These are phyloP conservation scores for Mycena haematopus DNA, from an alignment of 768 basidiomycete species.

Conservation along the genomic window DNA sequence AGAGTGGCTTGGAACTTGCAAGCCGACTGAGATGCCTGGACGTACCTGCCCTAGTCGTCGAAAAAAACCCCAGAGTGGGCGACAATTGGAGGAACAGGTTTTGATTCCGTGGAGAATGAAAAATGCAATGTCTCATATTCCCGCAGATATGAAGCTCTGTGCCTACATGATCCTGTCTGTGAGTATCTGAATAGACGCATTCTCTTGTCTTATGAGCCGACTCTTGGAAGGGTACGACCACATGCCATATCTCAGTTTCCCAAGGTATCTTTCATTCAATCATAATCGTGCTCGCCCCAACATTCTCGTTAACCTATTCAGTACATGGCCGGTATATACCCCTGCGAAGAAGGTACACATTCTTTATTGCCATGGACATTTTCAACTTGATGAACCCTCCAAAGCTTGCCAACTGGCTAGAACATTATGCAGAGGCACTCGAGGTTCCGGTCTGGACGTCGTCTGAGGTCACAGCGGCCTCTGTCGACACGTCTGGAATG, in stretches of 20 bases:
- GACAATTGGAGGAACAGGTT: constrained; percentile 62
- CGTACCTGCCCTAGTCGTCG: constrained; percentile 61
- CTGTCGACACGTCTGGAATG: constrained; percentile 38
- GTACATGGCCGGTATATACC: constrained; percentile 62
- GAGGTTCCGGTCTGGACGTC: constrained; percentile 74
- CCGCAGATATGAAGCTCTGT: constrained; percentile 58
- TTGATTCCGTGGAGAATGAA: background rate
- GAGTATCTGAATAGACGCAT: constrained; percentile 25
- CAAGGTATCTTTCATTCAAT: constrained; percentile 32
- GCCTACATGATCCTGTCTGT: constrained; percentile 61
- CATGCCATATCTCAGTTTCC: constrained; percentile 66
- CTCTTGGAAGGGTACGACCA: constrained; percentile 39
- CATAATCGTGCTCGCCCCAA: no score
- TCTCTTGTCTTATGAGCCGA: constrained; percentile 2
- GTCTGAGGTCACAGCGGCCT: constrained; percentile 39
- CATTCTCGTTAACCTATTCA: background rate
- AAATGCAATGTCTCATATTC: background rate
- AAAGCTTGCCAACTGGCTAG: constrained; percentile 71
- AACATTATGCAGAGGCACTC: constrained; percentile 62
- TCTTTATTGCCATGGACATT: background rate
- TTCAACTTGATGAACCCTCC: background rate
- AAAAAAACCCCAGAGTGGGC: constrained; percentile 59
- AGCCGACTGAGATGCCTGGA: constrained; percentile 69
- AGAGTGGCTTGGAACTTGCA: constrained; percentile 69
- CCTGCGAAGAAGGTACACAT: constrained; percentile 58